Conservation (phyloP, 208 protist genomes). For the Leishmania martiniquensis region DNA sequence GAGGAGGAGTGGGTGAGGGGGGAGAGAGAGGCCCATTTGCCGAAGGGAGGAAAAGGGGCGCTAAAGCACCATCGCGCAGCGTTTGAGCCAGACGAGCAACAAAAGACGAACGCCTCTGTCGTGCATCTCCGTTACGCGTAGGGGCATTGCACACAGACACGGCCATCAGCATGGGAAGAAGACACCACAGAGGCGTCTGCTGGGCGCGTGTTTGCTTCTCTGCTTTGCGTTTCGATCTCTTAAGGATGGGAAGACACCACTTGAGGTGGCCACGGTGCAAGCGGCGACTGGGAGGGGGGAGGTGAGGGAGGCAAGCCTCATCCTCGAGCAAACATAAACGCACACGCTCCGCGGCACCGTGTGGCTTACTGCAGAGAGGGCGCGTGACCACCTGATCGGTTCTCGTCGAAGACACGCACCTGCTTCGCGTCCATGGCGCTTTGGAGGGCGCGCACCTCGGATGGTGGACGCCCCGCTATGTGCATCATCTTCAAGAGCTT, state of each 20-base stretch:
- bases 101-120: background rate
- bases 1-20: background rate
- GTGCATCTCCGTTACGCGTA: background rate
- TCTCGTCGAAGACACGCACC: slow-evolving; percentile 34
- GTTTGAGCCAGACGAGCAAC: background rate
- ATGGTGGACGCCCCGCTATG: background rate
- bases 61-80: background rate
- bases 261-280: background rate
- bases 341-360: background rate
- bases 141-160: background rate
- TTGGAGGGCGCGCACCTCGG: slow-evolving; percentile 12
- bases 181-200: background rate
- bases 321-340: background rate
- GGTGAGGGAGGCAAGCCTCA: background rate
- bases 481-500: slow-evolving; percentile 44
- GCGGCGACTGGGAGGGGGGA: background rate
- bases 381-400: background rate
- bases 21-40: background rate
- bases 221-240: background rate
- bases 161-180: background rate
- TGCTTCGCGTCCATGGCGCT: slow-evolving; percentile 31
- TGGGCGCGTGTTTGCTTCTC: background rate
- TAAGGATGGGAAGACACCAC: background rate
- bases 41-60: background rate
- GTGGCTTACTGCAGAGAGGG: background rate